A percentile compares a stretch with the other conserved stretches of the same genome.
Conservation (phyloP, 257 asterid genomes). For the Haberlea rhodopensis region DNA sequence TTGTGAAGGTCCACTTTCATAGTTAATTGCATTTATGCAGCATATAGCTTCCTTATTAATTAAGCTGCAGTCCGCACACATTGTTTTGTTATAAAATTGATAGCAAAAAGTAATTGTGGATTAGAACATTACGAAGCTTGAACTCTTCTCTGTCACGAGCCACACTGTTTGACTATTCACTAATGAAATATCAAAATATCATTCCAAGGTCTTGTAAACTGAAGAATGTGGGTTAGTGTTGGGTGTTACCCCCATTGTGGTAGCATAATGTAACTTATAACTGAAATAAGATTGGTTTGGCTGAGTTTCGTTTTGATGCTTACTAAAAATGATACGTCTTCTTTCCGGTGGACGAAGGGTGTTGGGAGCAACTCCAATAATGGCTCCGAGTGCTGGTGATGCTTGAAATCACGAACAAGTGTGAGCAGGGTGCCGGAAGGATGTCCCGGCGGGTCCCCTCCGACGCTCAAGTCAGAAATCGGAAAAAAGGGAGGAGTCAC, state of each 20-base stretch:
- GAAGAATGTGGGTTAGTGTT: too few relatives aligned
- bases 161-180: background rate
- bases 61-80: background rate
- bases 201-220: background rate
- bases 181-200: background rate
- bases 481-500: too few relatives aligned
- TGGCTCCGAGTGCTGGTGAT: too few relatives aligned
- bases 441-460: too few relatives aligned
- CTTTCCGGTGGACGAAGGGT: too few relatives aligned
- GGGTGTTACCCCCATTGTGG: too few relatives aligned
- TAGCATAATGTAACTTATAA: background rate
- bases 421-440: too few relatives aligned
- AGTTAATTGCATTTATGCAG: background rate
- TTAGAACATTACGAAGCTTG: slow-evolving; percentile 3
- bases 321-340: too few relatives aligned
- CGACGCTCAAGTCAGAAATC: too few relatives aligned
- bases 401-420: too few relatives aligned
- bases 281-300: background rate
- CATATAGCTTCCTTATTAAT: background rate
- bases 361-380: too few relatives aligned
- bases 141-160: background rate
- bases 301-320: too few relatives aligned
- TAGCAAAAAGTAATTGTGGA: background rate
- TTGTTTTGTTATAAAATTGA: slow-evolving; percentile 3
- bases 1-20: background rate